A percentile compares a stretch with the other conserved stretches of the same genome.
phyloP scores from a whole-genome alignment of 352 stramenopile species.

The Blastocystis sp. region DNA sequence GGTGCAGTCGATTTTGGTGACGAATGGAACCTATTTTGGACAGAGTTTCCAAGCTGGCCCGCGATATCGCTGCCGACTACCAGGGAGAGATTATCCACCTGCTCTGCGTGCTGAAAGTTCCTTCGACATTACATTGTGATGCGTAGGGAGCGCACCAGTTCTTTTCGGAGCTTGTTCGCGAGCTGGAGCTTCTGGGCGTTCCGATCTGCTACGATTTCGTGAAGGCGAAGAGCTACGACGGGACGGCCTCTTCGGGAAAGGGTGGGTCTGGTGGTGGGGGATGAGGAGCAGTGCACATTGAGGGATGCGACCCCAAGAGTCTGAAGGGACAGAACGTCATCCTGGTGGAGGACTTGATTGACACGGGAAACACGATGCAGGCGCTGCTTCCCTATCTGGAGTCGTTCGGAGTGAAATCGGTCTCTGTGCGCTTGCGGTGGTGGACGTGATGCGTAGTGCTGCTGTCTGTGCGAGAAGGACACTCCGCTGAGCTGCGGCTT shows the following conservation, averaged over 20 bases:
- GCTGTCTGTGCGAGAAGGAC: conserved; percentile 86
- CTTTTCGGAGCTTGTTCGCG: conserved; percentile 63
- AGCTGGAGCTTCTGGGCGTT: conserved; percentile 74
- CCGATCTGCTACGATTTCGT: conserved; percentile 89
- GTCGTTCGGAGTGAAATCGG: conserved; percentile 78
- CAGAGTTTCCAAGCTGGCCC: conserved; percentile 84
- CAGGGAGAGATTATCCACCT: conserved; percentile 83
- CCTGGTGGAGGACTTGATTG: conserved; percentile 93
- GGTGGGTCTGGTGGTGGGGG: conserved; percentile 21
- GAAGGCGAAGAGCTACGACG: conserved; percentile 88
- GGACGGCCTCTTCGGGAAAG: conserved; percentile 83
- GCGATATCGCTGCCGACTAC: conserved; percentile 84
- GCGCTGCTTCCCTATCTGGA: conserved; percentile 83
- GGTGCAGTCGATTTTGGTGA: conserved; percentile 83
- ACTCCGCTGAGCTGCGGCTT: conserved; percentile 82
- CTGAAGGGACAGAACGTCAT: conserved; percentile 84
- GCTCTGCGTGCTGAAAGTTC: conserved; percentile 85
- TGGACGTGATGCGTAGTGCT: conserved; percentile 68
- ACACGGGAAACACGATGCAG: conserved; percentile 88
- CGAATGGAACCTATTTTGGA: conserved; percentile 84
- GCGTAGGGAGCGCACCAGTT: conserved; percentile 64
- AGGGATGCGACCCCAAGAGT: conserved; percentile 79
- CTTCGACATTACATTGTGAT: conserved; percentile 54
- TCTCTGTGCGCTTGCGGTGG: conserved; percentile 77
- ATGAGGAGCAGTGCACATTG: conserved; percentile 76